These are phyloP conservation scores for Dalechampia spathulata DNA, from an alignment of 441 rosid genomes.

Conservation along the genomic window DNA sequence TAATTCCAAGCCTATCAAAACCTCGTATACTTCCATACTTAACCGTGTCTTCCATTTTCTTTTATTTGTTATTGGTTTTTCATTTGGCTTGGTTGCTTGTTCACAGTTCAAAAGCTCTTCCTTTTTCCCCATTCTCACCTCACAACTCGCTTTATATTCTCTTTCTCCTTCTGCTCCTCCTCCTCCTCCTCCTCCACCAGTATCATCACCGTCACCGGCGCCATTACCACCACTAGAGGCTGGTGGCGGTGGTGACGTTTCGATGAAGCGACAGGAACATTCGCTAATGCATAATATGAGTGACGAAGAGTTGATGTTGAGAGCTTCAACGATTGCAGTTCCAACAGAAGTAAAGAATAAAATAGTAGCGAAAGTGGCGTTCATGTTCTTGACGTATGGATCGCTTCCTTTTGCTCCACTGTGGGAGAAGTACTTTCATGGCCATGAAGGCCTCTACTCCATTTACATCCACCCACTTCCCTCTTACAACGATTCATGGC, in stretches of 20 bases:
- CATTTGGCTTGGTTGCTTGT: background rate
- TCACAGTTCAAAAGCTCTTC: background rate
- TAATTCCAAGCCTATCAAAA: background rate
- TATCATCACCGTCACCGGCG: background rate
- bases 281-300: constrained; percentile 6
- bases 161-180: background rate
- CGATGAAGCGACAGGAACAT: background rate
- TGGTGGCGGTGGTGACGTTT: background rate
- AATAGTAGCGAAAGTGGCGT: constrained; percentile 7
- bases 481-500: constrained; percentile 1
- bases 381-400: constrained; percentile 17
- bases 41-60: constrained; percentile 1
- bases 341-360: background rate
- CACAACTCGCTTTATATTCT: background rate
- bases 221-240: no score
- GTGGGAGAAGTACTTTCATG: constrained; percentile 19
- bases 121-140: background rate
- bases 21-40: background rate
- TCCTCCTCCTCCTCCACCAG: background rate
- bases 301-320: background rate
- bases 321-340: background rate
- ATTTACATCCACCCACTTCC: constrained; percentile 13
- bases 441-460: constrained; percentile 13
- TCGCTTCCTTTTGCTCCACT: constrained; percentile 12
- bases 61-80: constrained; percentile 3